phyloP scores from a whole-genome alignment of 495 filamentous ascomycete genomes.

The Geoglossum glabrum region DNA sequence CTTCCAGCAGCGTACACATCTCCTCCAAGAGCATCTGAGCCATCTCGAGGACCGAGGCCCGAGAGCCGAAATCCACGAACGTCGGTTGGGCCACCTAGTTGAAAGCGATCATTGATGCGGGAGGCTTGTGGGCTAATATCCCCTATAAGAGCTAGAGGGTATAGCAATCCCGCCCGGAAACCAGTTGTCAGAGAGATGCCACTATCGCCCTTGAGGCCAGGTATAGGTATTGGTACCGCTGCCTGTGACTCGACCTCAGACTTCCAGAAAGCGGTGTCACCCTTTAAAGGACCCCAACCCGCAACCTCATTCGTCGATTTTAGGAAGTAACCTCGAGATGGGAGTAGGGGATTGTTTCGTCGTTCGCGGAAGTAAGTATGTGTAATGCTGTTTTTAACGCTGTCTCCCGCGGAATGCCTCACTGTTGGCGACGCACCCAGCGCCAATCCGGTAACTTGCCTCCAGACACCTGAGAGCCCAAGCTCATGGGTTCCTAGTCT shows the following conservation, averaged over 20 bases:
- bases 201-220: constrained; percentile 41
- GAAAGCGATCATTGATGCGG: constrained; percentile 82
- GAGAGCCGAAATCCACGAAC: constrained; percentile 82
- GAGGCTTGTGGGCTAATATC: constrained; percentile 35
- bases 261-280: constrained; percentile 83
- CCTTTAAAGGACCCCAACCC: constrained; percentile 62
- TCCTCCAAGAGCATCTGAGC: constrained; percentile 66
- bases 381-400: constrained; percentile 65
- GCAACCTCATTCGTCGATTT: constrained; percentile 65
- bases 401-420: constrained; percentile 72
- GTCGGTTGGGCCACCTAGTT: constrained; percentile 82
- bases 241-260: constrained; percentile 62
- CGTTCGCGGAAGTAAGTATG: constrained; percentile 64
- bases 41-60: constrained; percentile 75
- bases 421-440: constrained; percentile 59
- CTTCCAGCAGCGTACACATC: constrained; percentile 80
- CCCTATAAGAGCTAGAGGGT: constrained; percentile 35
- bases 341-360: constrained; percentile 65
- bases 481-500: constrained; percentile 48
- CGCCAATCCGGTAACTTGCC: constrained; percentile 63
- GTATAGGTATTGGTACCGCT: constrained; percentile 49
- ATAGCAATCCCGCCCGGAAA: constrained; percentile 41
- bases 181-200: constrained; percentile 54
- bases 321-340: constrained; percentile 55
- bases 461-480: constrained; percentile 62